A percentile compares a stretch with the other conserved stretches of the same genome.
These are phyloP conservation scores for Smallanthus sonchifolius DNA, from an alignment of 129 eudicot species.

Conservation along the genomic window DNA sequence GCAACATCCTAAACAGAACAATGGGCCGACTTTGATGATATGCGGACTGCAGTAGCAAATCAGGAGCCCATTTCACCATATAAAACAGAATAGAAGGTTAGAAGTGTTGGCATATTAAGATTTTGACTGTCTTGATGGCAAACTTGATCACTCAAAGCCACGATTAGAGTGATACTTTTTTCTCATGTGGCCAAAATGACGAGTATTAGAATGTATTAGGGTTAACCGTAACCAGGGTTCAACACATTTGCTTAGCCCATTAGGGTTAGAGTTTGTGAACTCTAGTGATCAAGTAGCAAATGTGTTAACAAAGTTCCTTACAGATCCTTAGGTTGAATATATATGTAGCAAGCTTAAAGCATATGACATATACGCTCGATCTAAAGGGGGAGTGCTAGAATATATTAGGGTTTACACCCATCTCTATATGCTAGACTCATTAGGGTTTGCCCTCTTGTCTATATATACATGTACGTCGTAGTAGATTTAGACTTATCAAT, in stretches of 20 bases:
- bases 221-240: neutral
- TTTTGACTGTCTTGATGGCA: too few relatives aligned
- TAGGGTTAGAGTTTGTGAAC: neutral
- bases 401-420: neutral
- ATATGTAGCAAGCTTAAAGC: neutral
- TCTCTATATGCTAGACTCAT: neutral
- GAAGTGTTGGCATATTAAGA: too few relatives aligned
- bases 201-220: neutral
- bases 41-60: too few relatives aligned
- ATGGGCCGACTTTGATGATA: too few relatives aligned
- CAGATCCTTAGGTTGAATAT: neutral
- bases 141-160: too few relatives aligned
- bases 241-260: neutral
- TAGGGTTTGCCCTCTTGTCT: neutral
- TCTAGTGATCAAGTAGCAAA: neutral
- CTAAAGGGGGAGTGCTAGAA: neutral
- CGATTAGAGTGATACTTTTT: too few relatives aligned
- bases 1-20: too few relatives aligned
- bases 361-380: neutral
- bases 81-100: too few relatives aligned
- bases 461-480: neutral
- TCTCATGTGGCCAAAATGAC: too few relatives aligned
- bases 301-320: neutral
- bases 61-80: too few relatives aligned
- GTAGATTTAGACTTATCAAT: neutral